These are phyloP conservation scores for Fistulinella staudtii DNA, from an alignment of 1,284 basidiomycete genomes.

Conservation along the genomic window DNA sequence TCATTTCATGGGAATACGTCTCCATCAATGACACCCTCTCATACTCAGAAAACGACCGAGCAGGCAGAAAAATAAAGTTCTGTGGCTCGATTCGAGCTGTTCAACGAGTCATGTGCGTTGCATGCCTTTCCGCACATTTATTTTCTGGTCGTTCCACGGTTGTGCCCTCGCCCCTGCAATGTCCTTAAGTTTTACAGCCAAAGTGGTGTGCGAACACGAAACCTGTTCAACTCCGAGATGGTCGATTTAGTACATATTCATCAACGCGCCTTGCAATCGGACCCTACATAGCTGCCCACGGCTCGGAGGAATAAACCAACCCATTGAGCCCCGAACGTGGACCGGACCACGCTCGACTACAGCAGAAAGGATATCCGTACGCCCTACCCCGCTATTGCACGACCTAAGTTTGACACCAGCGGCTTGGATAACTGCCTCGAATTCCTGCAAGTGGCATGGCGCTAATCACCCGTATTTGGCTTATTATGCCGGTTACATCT, in stretches of 20 bases:
- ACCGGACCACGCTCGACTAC: too few relatives aligned
- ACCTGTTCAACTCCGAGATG: not conserved
- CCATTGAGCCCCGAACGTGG: not conserved
- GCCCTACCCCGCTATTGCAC: too few relatives aligned
- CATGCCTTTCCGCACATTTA: too few relatives aligned
- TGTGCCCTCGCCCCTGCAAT: not conserved
- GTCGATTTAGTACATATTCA: not conserved
- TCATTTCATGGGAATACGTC: constrained; percentile 56
- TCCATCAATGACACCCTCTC: constrained; percentile 37
- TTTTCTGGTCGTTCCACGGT: too few relatives aligned
- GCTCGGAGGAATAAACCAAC: not conserved
- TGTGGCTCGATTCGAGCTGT: constrained; percentile 32
- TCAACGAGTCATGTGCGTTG: too few relatives aligned
- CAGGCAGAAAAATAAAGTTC: constrained; percentile 17
- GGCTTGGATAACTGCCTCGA: too few relatives aligned
- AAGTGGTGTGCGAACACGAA: constrained; percentile 11
- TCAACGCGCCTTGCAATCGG: not conserved
- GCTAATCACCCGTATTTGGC: too few relatives aligned
- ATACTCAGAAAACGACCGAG: constrained; percentile 12
- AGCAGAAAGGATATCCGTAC: too few relatives aligned
- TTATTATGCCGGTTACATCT: too few relatives aligned
- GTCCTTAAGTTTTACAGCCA: not conserved
- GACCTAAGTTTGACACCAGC: too few relatives aligned
- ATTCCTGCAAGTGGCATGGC: too few relatives aligned
- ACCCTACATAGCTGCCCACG: too few relatives aligned